Percentiles rank a stretch among this genome's conserved stretches.
Conservation (phyloP, 768 basidiomycete species). For the Lentinula sp. region DNA sequence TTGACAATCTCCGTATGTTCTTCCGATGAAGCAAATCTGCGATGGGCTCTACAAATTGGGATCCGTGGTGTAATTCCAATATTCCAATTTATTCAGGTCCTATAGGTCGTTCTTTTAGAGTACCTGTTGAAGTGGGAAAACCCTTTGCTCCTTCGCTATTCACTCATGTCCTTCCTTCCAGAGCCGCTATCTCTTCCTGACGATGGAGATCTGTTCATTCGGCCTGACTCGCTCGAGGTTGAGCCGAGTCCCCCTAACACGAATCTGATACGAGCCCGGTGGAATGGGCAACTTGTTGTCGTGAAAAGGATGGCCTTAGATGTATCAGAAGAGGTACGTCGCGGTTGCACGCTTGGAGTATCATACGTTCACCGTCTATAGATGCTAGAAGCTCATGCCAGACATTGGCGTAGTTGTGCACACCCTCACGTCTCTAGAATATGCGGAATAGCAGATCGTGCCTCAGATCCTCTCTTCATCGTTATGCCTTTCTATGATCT, state of each 20-base stretch:
- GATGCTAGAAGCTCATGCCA: slow-evolving; percentile 13
- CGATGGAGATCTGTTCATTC: neutral
- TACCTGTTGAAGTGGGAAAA: neutral
- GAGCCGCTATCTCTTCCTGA: neutral
- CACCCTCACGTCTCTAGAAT: slow-evolving; percentile 18
- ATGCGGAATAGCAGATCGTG: slow-evolving; percentile 15
- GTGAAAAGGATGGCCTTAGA: slow-evolving; percentile 1
- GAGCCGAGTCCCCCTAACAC: neutral
- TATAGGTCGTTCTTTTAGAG: neutral
- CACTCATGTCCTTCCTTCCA: neutral
- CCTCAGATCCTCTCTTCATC: slow-evolving; percentile 17
- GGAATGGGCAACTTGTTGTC: slow-evolving; percentile 3
- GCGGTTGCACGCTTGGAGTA: too few species aligned
- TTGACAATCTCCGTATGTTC: neutral
- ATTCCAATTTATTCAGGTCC: neutral
- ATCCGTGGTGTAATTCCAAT: neutral
- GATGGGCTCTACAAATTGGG: neutral
- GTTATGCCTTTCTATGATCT: slow-evolving; percentile 14
- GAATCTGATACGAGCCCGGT: neutral
- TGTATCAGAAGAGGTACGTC: slow-evolving; percentile 1
- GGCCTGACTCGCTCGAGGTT: neutral
- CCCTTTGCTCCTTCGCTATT: neutral
- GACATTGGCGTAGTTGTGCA: slow-evolving; percentile 15
- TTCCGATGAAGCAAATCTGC: neutral
- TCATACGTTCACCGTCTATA: neutral